Evolutionary conservation across 202 grass and related monocot genomes (phyloP).

Genomic region (Miscanthus sacchariflorus): DNA sequence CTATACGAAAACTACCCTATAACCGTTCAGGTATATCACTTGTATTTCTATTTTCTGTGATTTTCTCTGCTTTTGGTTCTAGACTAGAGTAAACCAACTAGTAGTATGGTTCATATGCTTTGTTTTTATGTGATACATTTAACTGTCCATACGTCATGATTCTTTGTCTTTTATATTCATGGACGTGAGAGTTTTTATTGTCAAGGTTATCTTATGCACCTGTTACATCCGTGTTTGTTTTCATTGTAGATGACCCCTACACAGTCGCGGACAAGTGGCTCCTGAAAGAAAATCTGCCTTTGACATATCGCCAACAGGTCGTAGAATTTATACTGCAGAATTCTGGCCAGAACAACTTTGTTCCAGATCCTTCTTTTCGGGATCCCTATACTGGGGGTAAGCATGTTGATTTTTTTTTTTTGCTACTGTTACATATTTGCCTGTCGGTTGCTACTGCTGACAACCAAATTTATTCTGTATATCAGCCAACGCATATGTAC

Average conservation of each 20-base stretch:
- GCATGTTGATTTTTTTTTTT: constrained; percentile 10
- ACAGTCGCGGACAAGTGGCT: constrained; percentile 93
- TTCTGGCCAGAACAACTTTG: constrained; percentile 85
- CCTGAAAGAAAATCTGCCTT: constrained; percentile 89
- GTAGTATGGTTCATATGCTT: not conserved
- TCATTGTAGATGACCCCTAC: constrained; percentile 86
- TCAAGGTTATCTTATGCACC: constrained; percentile 3
- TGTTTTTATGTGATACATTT: constrained; percentile 2
- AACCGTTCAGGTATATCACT: constrained; percentile 75
- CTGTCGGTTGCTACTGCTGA: constrained; percentile 45
- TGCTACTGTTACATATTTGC: constrained; percentile 12
- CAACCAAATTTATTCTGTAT: constrained; percentile 33
- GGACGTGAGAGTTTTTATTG: not conserved
- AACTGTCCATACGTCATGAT: constrained; percentile 17
- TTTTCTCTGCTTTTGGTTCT: constrained; percentile 24
- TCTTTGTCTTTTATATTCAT: constrained; percentile 25
- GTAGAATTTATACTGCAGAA: constrained; percentile 99
- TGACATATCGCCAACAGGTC: constrained; percentile 94
- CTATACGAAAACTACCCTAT: constrained; percentile 89
- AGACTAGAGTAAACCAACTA: constrained; percentile 38
- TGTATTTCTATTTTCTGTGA: constrained; percentile 39
- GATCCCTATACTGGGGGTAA: constrained; percentile 98
- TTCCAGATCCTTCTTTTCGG: constrained; percentile 84
- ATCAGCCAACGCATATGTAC: constrained; percentile 91
- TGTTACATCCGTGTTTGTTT: constrained; percentile 30